Percentiles rank a stretch among this genome's conserved stretches.
These are phyloP conservation scores for Solanum etuberosum DNA, from an alignment of 257 asterid species.

Conservation along the genomic window DNA sequence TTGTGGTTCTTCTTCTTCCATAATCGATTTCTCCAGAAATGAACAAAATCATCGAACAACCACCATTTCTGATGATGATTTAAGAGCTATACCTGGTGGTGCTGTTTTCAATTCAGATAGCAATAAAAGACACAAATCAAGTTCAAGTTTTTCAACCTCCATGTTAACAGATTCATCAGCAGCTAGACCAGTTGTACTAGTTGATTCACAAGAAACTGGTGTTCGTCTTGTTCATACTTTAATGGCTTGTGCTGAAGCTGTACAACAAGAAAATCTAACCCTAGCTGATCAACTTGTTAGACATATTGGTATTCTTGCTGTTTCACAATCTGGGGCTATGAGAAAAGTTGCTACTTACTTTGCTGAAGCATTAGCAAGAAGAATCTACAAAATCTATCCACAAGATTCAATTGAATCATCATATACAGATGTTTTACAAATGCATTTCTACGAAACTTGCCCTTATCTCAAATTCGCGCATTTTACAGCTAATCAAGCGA, in stretches of 20 bases:
- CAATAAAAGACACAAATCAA: slow-evolving; percentile 32
- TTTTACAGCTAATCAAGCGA: slow-evolving; percentile 78
- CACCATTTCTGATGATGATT: slow-evolving; percentile 45
- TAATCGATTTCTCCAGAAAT: slow-evolving; percentile 1
- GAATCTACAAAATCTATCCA: slow-evolving; percentile 57
- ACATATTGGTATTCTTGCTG: slow-evolving; percentile 53
- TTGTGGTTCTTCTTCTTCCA: slow-evolving; percentile 16
- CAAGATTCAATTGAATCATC: slow-evolving; percentile 43
- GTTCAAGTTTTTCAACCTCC: neutral
- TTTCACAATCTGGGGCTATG: slow-evolving; percentile 72
- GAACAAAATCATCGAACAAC: neutral
- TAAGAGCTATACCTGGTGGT: slow-evolving; percentile 73
- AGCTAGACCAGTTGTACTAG: slow-evolving; percentile 37
- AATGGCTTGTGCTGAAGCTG: slow-evolving; percentile 76
- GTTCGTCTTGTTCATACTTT: slow-evolving; percentile 66
- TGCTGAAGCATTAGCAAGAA: slow-evolving; percentile 55
- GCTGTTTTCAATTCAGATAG: slow-evolving; percentile 25
- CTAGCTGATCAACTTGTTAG: slow-evolving; percentile 58
- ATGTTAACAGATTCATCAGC: neutral
- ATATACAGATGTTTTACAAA: slow-evolving; percentile 47
- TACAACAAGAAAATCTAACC: slow-evolving; percentile 42
- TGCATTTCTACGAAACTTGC: slow-evolving; percentile 76
- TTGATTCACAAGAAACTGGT: slow-evolving; percentile 76
- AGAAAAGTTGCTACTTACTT: slow-evolving; percentile 74
- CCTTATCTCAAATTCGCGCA: slow-evolving; percentile 76